phyloP scores from a whole-genome alignment of 1,139 yeast species.

The Pichia sp. region DNA sequence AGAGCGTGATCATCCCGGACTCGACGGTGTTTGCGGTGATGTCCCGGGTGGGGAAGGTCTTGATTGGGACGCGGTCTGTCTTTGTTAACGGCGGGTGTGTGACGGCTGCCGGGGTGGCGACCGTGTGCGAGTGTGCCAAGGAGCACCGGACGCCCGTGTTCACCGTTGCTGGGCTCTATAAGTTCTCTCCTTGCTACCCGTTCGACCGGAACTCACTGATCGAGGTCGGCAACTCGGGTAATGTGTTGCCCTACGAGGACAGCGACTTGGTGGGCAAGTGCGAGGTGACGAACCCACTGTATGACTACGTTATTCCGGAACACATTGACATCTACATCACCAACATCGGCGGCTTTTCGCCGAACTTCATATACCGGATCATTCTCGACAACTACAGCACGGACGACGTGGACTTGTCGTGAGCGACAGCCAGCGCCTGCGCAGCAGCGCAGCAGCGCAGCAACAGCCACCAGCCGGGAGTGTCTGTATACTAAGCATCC shows the following conservation, averaged over 20 bases:
- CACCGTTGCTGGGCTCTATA: slow-evolving; percentile 91
- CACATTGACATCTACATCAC: slow-evolving; percentile 92
- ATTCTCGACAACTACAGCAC: slow-evolving; percentile 90
- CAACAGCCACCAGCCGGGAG: too few relatives aligned
- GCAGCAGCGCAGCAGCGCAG: too few relatives aligned
- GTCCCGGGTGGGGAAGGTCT: slow-evolving; percentile 96
- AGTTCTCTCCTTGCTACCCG: slow-evolving; percentile 90
- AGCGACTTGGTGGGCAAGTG: slow-evolving; percentile 61
- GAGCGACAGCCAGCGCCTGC: background rate
- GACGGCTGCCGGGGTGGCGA: slow-evolving; percentile 84
- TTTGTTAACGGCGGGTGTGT: slow-evolving; percentile 94
- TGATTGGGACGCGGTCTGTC: slow-evolving; percentile 86
- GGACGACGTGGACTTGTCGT: slow-evolving; percentile 65
- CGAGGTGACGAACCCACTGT: slow-evolving; percentile 87
- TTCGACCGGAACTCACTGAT: slow-evolving; percentile 83
- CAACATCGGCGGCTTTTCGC: slow-evolving; percentile 93
- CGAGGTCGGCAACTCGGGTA: slow-evolving; percentile 92
- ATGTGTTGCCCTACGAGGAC: slow-evolving; percentile 69
- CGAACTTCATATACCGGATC: slow-evolving; percentile 91
- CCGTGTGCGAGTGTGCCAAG: slow-evolving; percentile 93
- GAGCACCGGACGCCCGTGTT: slow-evolving; percentile 93
- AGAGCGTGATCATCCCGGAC: slow-evolving; percentile 89
- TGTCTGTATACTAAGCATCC: background rate
- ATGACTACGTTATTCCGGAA: slow-evolving; percentile 90
- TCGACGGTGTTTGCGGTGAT: slow-evolving; percentile 89